Evolutionary conservation across 2,329 filamentous ascomycete genomes (phyloP).

Genomic region (Kalmusia sp.): DNA sequence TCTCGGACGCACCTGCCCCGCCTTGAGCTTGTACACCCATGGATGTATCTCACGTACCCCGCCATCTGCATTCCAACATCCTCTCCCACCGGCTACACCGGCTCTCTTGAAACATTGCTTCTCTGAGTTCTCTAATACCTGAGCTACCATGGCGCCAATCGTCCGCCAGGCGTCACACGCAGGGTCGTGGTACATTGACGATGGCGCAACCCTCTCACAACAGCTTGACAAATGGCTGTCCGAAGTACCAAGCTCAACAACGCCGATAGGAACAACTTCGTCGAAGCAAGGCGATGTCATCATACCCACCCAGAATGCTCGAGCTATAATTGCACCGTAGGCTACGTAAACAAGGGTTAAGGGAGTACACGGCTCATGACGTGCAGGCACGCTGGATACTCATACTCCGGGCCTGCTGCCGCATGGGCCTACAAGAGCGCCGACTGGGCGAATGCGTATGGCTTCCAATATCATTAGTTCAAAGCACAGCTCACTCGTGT

Average conservation of each 20-base stretch:
- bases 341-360: constrained; percentile 38
- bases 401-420: constrained; percentile 88
- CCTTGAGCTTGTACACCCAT: constrained; percentile 17
- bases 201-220: constrained; percentile 63
- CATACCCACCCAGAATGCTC: constrained; percentile 75
- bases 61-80: constrained; percentile 7
- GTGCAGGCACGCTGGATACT: constrained; percentile 87
- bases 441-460: constrained; percentile 77
- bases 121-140: not conserved
- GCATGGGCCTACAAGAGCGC: constrained; percentile 94
- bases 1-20: constrained; percentile 17
- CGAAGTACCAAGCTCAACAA: constrained; percentile 70
- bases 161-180: constrained; percentile 74
- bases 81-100: not conserved
- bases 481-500: constrained; percentile 11
- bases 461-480: constrained; percentile 3
- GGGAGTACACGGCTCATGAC: constrained; percentile 33
- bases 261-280: constrained; percentile 61
- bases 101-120: not conserved
- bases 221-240: constrained; percentile 80
- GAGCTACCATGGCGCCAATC: constrained; percentile 11
- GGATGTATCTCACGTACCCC: constrained; percentile 3
- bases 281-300: constrained; percentile 45
- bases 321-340: constrained; percentile 93
- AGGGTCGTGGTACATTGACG: constrained; percentile 82